Evolutionary conservation across 2,329 filamentous ascomycete species (phyloP), one percentile per base, ranked within the genome.

Genomic region (Huntiella moniliformis): DNA sequence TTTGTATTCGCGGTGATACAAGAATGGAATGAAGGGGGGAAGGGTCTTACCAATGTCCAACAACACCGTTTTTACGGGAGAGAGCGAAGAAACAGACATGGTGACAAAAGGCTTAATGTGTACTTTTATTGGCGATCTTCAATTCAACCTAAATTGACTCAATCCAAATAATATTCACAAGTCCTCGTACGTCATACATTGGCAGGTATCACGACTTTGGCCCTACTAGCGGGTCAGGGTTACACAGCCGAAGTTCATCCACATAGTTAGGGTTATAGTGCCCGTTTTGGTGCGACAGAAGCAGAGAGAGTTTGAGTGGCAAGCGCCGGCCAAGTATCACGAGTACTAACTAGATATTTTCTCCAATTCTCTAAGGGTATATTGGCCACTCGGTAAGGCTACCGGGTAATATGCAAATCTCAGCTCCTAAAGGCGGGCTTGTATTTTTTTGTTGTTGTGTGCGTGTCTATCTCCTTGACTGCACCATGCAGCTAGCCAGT

Each of bases 11-110:
- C 10, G 22, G 22, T 28, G 22, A 28, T 28, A 28, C 22, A 28
- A 28, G 22, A 28, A 28, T 28, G 22, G 22, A 28, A 28, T 6
- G 7, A 28, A 8, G 6, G 22, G 22, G 6, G 22, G 22, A 7
- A 7, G 28, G 50, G 51, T 61, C 66, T 65, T 64, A 75, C 71
- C 71, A 57, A 75, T 74, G 58, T 74, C 71, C 53, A 75, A 66
- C 54, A 75, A 58, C 54, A 73, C 62, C 33, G 67, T 64, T 55
- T 67, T 66, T 45, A 66, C 54, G 37, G 51, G 50, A 28, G 45
- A 45, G 13, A 47, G 11, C 11, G 8, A 37, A 18, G 22, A 6
- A 22, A 22, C 15, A n/a, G 13, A 8, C 37, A 33, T 38, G 8
- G 37, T 11, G 18, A n/a, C 16, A 13, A 33, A 37, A 3, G 16